These are phyloP conservation scores for Leishmania martiniquensis DNA, from an alignment of 208 protist species.

Conservation along the genomic window DNA sequence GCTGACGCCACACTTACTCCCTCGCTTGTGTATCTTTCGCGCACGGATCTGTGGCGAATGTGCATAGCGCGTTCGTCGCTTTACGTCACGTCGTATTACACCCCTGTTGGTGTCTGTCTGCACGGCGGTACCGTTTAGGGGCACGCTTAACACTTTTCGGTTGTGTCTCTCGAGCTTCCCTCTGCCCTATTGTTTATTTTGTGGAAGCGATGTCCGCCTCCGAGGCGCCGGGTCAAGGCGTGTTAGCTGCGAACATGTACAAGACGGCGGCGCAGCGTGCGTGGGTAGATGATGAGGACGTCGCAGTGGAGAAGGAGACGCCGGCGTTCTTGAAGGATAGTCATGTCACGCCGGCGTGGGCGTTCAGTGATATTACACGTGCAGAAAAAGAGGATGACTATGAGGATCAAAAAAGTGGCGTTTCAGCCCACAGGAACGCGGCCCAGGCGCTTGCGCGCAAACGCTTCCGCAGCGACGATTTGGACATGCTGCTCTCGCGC, in stretches of 20 bases:
- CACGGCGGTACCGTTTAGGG: background rate
- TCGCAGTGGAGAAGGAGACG: conserved; percentile 21
- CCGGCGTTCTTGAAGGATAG: conserved; percentile 51
- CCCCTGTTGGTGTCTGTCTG: background rate
- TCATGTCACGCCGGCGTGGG: conserved; percentile 60
- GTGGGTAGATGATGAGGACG: conserved; percentile 77
- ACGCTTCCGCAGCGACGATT: conserved; percentile 75
- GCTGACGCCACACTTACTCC: background rate
- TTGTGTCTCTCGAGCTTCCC: too few species aligned
- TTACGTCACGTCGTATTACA: background rate
- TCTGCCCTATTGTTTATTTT: conserved; percentile 2
- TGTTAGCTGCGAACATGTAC: background rate
- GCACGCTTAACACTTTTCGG: background rate
- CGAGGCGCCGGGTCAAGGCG: conserved; percentile 1
- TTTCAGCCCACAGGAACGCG: conserved; percentile 9
- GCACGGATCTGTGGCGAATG: background rate
- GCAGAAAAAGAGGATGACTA: conserved; percentile 11
- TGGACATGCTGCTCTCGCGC: conserved; percentile 74
- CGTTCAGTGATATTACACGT: conserved; percentile 41
- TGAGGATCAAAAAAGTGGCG: background rate
- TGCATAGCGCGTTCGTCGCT: background rate
- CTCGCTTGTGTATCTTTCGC: background rate
- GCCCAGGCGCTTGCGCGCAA: conserved; percentile 38
- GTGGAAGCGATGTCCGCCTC: conserved; percentile 10
- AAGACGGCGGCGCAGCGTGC: conserved; percentile 28